Base-by-base conservation (phyloP, 2,329 filamentous ascomycete genomes). In the Huntiella abstrusa region DNA sequence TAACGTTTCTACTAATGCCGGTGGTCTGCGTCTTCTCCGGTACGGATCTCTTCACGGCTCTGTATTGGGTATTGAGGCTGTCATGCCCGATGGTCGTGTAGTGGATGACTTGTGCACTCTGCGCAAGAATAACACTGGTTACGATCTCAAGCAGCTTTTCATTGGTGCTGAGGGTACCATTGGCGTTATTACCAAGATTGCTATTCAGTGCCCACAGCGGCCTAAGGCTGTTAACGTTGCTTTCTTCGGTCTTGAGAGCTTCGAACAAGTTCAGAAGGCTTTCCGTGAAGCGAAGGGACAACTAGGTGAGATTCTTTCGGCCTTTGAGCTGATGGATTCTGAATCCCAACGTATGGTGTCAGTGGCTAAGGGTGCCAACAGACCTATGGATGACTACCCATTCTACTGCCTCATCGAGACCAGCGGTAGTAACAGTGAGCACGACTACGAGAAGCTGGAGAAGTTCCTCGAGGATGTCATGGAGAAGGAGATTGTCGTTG, bases 401-500 rank as follows among this genome's bases (percentile, higher is more conserved):
- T 98, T 98, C 65, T 98, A 96, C 69, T 95, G 88, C 60, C 69
- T 98, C 42, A 77, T 98, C 52, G 91, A 98, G 68, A 98, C 92
- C 15, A 93, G 84, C 58, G 91, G 91, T 7, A 94, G 85, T 37
- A 95, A 95, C 61, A 68, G 77, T 8, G 91, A 96, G 52, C 92
- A 98, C 59, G 91, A 98, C 62, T 79, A 75, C 58, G 86, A 80
- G 59, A 98, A 98, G 68, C 70, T 98, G 6, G 82, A 91, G 59
- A 69, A 70, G 2, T 96, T 96, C 64, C 71, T 98, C 15, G 88
- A 96, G 62, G 72, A 87, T 56, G 83, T 96, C 56, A 87, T 98
- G 83, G 72, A 77, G 49, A 77, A 83, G 54, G 85, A 83, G 42
- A 83, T 95, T 46, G 82, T 96, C 7, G 68, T 73, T 4, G 91